A percentile compares a stretch with the other conserved stretches of the same genome.
Conservation (phyloP, 305 asterid species). For the Withania somnifera region DNA sequence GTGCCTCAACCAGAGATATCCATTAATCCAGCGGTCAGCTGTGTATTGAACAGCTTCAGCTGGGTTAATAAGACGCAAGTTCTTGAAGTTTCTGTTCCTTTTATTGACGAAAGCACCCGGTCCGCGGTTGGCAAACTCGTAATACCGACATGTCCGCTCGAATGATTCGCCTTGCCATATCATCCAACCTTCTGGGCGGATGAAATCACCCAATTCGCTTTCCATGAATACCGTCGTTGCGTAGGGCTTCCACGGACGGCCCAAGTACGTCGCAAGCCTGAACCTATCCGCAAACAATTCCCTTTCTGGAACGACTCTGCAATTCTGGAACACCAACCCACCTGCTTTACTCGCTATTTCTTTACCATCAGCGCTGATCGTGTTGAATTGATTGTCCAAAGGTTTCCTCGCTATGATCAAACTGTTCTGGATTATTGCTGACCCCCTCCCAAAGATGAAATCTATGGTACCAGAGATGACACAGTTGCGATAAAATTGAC, state of each 20-base stretch:
- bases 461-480: slow-evolving; percentile 65
- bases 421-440: slow-evolving; percentile 50
- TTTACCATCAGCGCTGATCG: slow-evolving; percentile 65
- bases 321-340: slow-evolving; percentile 61
- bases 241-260: slow-evolving; percentile 47
- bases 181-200: slow-evolving; percentile 45
- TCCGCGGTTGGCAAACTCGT: slow-evolving; percentile 47
- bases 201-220: slow-evolving; percentile 49
- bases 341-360: slow-evolving; percentile 19
- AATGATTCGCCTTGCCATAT: slow-evolving; percentile 27
- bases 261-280: slow-evolving; percentile 32
- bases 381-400: slow-evolving; percentile 30
- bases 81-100: slow-evolving; percentile 26
- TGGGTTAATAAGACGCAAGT: slow-evolving; percentile 20
- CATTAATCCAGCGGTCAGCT: slow-evolving; percentile 25
- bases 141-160: slow-evolving; percentile 34
- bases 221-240: slow-evolving; percentile 50
- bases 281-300: slow-evolving; percentile 26
- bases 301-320: slow-evolving; percentile 44
- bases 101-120: slow-evolving; percentile 29
- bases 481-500: slow-evolving; percentile 65
- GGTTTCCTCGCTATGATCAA: slow-evolving; percentile 55
- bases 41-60: slow-evolving; percentile 34
- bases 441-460: slow-evolving; percentile 71
- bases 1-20: slow-evolving; percentile 32